Evolutionary conservation across 2,329 filamentous ascomycete genomes (phyloP).

Genomic region (Verticillium zaregamsianum): DNA sequence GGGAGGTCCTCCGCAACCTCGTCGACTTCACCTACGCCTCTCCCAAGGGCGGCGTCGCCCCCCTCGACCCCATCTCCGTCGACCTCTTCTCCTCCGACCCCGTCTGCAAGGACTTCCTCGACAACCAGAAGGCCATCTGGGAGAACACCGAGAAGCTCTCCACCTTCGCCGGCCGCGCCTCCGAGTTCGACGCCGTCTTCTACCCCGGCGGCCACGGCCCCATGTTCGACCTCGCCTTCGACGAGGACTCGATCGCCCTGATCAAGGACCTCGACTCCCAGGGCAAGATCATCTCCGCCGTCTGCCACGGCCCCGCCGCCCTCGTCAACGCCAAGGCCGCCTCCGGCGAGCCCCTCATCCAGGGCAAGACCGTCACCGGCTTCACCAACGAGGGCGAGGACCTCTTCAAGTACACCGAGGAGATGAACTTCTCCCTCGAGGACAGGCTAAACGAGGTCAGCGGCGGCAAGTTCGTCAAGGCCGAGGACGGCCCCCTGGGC

Average conservation of each 20-base stretch:
- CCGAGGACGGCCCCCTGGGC: conserved; percentile 40
- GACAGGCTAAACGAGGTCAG: conserved; percentile 42
- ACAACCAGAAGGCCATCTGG: conserved; percentile 56
- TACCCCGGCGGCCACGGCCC: conserved; percentile 57
- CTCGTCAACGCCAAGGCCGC: conserved; percentile 52
- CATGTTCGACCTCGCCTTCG: conserved; percentile 62
- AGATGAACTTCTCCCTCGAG: conserved; percentile 58
- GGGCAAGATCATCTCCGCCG: conserved; percentile 60
- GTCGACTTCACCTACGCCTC: conserved; percentile 55
- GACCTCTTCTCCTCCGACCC: conserved; percentile 50
- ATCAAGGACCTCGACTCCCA: conserved; percentile 58
- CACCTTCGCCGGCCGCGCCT: conserved; percentile 49
- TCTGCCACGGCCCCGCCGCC: conserved; percentile 66
- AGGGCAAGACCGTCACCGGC: conserved; percentile 54
- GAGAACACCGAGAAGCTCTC: conserved; percentile 56
- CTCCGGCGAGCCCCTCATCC: conserved; percentile 49
- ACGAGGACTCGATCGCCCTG: conserved; percentile 52
- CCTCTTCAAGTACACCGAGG: conserved; percentile 41
- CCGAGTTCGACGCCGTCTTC: conserved; percentile 60
- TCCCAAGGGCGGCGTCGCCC: conserved; percentile 56
- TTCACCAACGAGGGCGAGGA: conserved; percentile 57
- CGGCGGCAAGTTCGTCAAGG: conserved; percentile 54
- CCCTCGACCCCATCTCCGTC: conserved; percentile 56
- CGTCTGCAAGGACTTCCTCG: conserved; percentile 48
- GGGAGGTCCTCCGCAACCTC: conserved; percentile 47